These are phyloP conservation scores for Beauveria brongniartii DNA, from an alignment of 2,329 filamentous ascomycete genomes.

Conservation along the genomic window DNA sequence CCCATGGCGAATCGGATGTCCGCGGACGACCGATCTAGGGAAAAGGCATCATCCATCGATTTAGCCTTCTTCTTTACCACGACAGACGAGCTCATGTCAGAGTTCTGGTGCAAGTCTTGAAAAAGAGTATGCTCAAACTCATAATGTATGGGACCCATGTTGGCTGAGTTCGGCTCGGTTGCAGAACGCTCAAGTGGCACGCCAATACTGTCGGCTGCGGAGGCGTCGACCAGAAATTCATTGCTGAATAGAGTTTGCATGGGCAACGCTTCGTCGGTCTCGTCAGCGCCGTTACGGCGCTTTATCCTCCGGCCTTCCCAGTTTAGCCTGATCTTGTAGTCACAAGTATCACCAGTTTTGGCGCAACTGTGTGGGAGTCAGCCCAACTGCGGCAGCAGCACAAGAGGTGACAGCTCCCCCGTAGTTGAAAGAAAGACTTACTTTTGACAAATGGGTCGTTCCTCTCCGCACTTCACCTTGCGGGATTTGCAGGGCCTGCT, in stretches of 20 bases:
- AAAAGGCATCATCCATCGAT: slow-evolving; percentile 9
- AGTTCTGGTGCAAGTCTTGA: slow-evolving; percentile 1
- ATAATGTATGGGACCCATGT: background rate
- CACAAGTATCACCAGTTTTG: slow-evolving; percentile 63
- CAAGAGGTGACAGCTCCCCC: background rate
- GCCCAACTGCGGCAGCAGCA: background rate
- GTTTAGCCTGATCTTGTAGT: slow-evolving; percentile 74
- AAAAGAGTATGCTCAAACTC: slow-evolving; percentile 11
- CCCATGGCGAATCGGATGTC: background rate
- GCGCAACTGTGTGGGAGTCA: slow-evolving; percentile 41
- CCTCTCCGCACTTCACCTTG: slow-evolving; percentile 69
- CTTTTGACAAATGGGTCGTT: slow-evolving; percentile 64
- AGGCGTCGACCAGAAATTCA: background rate
- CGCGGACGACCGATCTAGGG: background rate
- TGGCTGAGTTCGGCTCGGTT: slow-evolving; percentile 2
- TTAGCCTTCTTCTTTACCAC: slow-evolving; percentile 9
- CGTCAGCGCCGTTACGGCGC: slow-evolving; percentile 5
- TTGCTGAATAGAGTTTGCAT: background rate
- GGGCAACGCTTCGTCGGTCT: background rate
- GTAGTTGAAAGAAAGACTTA: slow-evolving; percentile 20
- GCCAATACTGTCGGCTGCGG: background rate
- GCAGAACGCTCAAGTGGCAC: slow-evolving; percentile 7
- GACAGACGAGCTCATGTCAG: background rate
- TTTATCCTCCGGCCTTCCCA: slow-evolving; percentile 58
- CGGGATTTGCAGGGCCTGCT: slow-evolving; percentile 68